A percentile compares a stretch with the other conserved stretches of the same genome.
Conservation (phyloP, 73 alveolate species). For the Paramecium bursaria region DNA sequence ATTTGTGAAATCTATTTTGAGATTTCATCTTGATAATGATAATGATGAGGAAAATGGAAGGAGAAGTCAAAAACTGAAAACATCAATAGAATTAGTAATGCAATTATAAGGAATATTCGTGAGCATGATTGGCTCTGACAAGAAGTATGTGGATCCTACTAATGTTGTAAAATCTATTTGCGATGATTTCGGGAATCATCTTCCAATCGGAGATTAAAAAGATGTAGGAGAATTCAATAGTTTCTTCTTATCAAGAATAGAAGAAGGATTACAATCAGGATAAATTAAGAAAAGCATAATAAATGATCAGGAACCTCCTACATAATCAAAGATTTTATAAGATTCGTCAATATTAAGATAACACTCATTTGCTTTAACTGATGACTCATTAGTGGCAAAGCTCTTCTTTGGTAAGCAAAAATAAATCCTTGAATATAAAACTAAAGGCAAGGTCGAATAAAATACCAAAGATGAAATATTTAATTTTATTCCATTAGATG, state of each 20-base stretch:
- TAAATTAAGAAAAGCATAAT: slow-evolving; percentile 11
- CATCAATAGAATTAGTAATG: slow-evolving; percentile 71
- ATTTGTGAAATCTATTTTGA: slow-evolving; percentile 74
- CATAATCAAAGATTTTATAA: background rate
- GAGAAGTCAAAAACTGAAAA: slow-evolving; percentile 14
- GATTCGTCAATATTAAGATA: slow-evolving; percentile 1
- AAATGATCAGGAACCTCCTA: background rate
- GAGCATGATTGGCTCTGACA: slow-evolving; percentile 73
- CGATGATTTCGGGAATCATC: slow-evolving; percentile 81
- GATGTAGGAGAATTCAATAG: slow-evolving; percentile 91
- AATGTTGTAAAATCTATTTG: slow-evolving; percentile 74
- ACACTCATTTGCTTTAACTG: slow-evolving; percentile 15
- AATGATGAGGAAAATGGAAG: slow-evolving; percentile 45
- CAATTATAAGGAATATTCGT: slow-evolving; percentile 73
- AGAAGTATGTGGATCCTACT: slow-evolving; percentile 83
- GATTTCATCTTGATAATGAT: slow-evolving; percentile 61
- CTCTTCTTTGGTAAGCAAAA: slow-evolving; percentile 12
- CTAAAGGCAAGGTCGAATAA: background rate
- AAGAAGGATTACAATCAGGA: slow-evolving; percentile 73
- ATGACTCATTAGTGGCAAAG: background rate
- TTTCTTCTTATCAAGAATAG: slow-evolving; percentile 79
- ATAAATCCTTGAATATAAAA: background rate
- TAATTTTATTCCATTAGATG: slow-evolving; percentile 74
- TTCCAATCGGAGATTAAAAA: slow-evolving; percentile 84
- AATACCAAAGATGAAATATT: slow-evolving; percentile 67